These are phyloP conservation scores for Alternaria gaisen DNA, from an alignment of 2,329 filamentous ascomycete genomes.

Conservation along the genomic window DNA sequence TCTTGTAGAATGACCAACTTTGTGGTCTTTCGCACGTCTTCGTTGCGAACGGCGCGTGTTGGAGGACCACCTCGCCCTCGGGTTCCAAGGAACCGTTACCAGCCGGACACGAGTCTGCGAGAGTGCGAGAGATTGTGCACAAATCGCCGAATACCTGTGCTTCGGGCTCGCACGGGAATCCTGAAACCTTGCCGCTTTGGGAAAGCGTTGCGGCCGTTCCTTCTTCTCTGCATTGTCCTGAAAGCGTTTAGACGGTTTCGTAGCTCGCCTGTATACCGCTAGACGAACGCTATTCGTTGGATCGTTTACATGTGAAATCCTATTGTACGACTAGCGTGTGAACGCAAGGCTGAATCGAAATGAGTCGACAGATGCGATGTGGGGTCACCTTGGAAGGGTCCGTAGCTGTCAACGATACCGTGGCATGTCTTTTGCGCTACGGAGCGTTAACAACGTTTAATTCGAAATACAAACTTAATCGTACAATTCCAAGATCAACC, in stretches of 20 bases:
- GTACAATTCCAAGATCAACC: conserved; percentile 2
- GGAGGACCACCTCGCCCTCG: not conserved
- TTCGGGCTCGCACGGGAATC: conserved; percentile 16
- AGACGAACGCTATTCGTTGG: conserved; percentile 12
- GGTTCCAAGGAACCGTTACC: conserved; percentile 2
- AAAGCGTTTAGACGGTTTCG: conserved; percentile 17
- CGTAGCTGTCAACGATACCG: not conserved
- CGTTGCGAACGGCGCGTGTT: not conserved
- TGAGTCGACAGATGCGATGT: conserved; percentile 6
- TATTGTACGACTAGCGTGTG: conserved; percentile 1
- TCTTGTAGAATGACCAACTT: not conserved
- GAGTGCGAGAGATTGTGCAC: conserved; percentile 5
- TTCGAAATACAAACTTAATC: conserved; percentile 6
- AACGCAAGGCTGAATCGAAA: conserved; percentile 15
- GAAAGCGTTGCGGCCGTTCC: conserved; percentile 24
- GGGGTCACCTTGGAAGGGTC: not conserved
- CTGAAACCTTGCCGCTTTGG: conserved; percentile 14
- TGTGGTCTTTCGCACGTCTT: not conserved
- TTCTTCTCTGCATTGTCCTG: conserved; percentile 6
- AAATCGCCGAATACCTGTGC: conserved; percentile 13
- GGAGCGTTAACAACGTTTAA: not conserved
- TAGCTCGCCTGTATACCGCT: conserved; percentile 6
- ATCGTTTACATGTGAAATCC: conserved; percentile 15
- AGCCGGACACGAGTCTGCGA: not conserved
- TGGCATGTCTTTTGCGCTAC: not conserved